These are phyloP conservation scores for Stylosanthes scabra DNA, from an alignment of 331 rosid species.

Conservation along the genomic window DNA sequence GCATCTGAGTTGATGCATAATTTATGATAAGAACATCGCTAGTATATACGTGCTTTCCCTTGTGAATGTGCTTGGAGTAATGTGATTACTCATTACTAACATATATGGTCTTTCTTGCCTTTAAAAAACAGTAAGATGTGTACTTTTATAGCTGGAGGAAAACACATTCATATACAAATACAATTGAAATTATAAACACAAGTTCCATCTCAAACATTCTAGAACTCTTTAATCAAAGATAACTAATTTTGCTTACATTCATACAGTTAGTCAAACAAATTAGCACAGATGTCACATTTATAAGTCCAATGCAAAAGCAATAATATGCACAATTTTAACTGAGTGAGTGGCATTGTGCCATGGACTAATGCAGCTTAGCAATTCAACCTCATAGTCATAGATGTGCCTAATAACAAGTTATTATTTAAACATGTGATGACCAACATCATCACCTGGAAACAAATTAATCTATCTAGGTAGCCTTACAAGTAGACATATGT, in stretches of 20 bases:
- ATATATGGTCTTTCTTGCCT: neutral
- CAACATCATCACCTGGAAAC: neutral
- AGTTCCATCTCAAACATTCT: neutral
- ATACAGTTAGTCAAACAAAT: neutral
- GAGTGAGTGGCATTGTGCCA: neutral
- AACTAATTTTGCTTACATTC: neutral
- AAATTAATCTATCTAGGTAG: neutral
- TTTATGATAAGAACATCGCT: neutral
- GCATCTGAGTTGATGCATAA: neutral
- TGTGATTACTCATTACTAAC: neutral
- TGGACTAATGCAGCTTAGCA: neutral
- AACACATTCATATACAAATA: neutral
- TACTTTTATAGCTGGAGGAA: neutral
- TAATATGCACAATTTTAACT: neutral
- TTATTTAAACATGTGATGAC: constrained; percentile 6
- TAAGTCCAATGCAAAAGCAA: neutral
- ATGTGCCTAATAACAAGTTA: neutral
- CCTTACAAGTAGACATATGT: neutral
- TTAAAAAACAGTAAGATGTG: neutral
- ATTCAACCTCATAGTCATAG: neutral
- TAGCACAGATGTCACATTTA: neutral
- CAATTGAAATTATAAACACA: neutral
- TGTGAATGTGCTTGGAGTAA: neutral
- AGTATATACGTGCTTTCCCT: neutral
- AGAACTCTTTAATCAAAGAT: neutral